A percentile compares a stretch with the other conserved stretches of the same genome.
These are phyloP conservation scores for Melanogaster broomeanus DNA, from an alignment of 768 basidiomycete species.

Conservation along the genomic window DNA sequence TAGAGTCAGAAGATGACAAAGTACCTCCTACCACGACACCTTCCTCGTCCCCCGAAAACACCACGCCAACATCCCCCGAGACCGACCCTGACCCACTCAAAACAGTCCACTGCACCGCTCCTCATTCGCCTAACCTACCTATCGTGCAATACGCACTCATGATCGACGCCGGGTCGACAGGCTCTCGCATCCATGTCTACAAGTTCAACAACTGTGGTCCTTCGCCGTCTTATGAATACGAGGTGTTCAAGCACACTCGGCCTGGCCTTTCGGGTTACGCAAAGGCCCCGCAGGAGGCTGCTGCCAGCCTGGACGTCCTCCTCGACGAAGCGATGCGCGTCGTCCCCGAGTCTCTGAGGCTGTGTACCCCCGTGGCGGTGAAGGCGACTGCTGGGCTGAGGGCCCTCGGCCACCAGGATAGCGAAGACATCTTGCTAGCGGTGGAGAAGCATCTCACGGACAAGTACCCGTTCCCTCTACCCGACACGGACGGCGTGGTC, in stretches of 20 bases:
- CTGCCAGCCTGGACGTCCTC: conserved; percentile 74
- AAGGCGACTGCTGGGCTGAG: conserved; percentile 93
- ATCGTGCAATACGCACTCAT: conserved; percentile 93
- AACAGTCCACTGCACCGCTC: conserved; percentile 69
- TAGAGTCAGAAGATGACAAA: neutral
- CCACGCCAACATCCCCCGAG: conserved; percentile 50
- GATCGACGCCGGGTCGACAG: conserved; percentile 98
- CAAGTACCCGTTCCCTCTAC: conserved; percentile 68
- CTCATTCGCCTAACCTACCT: conserved; percentile 48
- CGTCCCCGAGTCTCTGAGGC: conserved; percentile 62
- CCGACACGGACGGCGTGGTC: conserved; percentile 65
- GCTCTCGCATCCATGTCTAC: conserved; percentile 98
- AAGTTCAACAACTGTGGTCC: conserved; percentile 92
- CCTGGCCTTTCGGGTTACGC: conserved; percentile 77
- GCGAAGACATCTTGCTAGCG: conserved; percentile 71
- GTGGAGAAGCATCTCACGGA: conserved; percentile 60
- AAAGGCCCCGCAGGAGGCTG: conserved; percentile 65
- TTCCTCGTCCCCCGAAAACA: conserved; percentile 2
- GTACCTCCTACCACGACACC: neutral
- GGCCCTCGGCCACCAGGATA: conserved; percentile 61
- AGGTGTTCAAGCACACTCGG: conserved; percentile 81
- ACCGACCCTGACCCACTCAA: conserved; percentile 72
- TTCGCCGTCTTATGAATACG: conserved; percentile 84
- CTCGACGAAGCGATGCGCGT: conserved; percentile 78
- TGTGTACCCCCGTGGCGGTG: conserved; percentile 86